Percentiles rank a stretch among this genome's conserved stretches.
Evolutionary conservation across 495 filamentous ascomycete genomes (phyloP).

Genomic region (Cercophora samala): DNA sequence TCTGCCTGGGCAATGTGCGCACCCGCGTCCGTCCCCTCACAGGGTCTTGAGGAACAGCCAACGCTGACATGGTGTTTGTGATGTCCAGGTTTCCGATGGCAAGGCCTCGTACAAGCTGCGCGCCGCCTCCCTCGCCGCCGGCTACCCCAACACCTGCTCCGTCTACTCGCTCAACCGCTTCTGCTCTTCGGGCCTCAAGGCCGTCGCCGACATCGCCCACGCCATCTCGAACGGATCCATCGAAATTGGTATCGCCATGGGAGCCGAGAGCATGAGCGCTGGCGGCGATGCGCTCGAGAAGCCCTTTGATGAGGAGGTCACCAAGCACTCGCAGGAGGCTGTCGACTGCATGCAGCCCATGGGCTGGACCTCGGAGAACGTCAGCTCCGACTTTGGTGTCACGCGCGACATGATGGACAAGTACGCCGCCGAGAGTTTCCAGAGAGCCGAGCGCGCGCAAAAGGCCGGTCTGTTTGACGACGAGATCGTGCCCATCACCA

Average conservation of each 20-base stretch:
- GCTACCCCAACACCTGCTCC: constrained; percentile 85
- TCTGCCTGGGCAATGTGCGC: constrained; percentile 85
- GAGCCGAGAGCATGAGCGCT: constrained; percentile 82
- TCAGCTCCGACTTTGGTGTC: constrained; percentile 87
- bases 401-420: constrained; percentile 74
- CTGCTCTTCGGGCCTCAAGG: constrained; percentile 94
- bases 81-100: constrained; percentile 68
- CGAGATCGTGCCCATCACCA: constrained; percentile 86
- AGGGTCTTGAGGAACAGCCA: neutral
- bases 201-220: constrained; percentile 89
- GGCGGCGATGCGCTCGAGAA: constrained; percentile 62
- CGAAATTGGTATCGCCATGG: constrained; percentile 80
- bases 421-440: constrained; percentile 82
- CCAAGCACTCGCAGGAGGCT: constrained; percentile 68
- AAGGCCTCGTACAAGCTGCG: constrained; percentile 89
- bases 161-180: constrained; percentile 87
- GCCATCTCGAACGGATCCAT: constrained; percentile 79
- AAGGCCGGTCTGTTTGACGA: constrained; percentile 92
- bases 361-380: constrained; percentile 97
- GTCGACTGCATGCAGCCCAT: constrained; percentile 88
- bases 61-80: constrained; percentile 9
- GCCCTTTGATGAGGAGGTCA: constrained; percentile 75
- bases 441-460: constrained; percentile 82
- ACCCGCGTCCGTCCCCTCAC: constrained; percentile 15
- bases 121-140: constrained; percentile 82